Evolutionary conservation across 805 yeast species (phyloP), one percentile per base, ranked within the genome.

Genomic region (Tetrapisispora namnaoensis): DNA sequence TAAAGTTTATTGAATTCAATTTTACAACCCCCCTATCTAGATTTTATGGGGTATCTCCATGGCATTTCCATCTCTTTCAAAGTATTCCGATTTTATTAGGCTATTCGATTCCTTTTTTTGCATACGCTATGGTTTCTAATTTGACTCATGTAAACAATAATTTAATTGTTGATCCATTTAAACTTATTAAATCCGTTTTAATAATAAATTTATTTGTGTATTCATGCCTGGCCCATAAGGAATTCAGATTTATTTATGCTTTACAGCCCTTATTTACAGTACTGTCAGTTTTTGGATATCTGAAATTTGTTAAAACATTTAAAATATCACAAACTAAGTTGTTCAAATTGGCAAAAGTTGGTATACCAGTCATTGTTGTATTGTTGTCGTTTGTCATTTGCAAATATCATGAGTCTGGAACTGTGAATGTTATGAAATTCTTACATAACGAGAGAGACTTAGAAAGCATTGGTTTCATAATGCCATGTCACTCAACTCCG

Each of bases 401-500:
- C 1, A 72, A 72, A n/a, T 66, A 79, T 35, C 91, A 93, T 60
- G 99, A 93, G 67, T 71, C 85, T 18, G 99, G 99, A 1, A 95
- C 80, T 18, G 77, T 90, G 16, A 80, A 76, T 37, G 82, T 89
- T 0, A 73, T 84, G 13, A 66, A 76, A 14, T 72, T 70, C 44
- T 58, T 90, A 21, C 72, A 80, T 38, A 51, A 65, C 21, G 62
- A 70, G 34, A 57, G 67, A 3, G 56, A 61, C 4, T 72, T 78
- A 10, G 52, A 65, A 9, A 73, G 84, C 1, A 67, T 90, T 28
- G 95, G 96, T 0, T 86, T 93, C 56, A 65, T 93, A 16, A 88
- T 90, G 61, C 99, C 99, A 0, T 93, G 99, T 59, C 99, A 93
- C 65, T 90, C 98, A 0, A 91, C 97, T 0, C 99, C 99, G 2